These are phyloP conservation scores for Kokia cookei DNA, from an alignment of 441 rosid genomes.

Conservation along the genomic window DNA sequence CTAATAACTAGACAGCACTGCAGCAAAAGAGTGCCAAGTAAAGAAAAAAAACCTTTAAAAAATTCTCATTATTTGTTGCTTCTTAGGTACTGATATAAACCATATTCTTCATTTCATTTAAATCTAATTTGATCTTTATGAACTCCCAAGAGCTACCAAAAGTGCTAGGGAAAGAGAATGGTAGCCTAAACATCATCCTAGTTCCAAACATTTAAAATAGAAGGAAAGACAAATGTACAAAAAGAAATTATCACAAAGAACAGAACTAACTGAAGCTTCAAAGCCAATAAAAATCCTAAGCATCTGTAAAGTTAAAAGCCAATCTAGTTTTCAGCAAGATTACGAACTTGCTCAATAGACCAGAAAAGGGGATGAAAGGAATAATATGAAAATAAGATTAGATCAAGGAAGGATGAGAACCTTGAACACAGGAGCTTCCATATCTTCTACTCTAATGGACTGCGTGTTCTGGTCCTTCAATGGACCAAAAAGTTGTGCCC, in stretches of 20 bases:
- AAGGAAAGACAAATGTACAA: background rate
- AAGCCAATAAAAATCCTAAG: background rate
- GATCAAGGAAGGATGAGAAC: slow-evolving; percentile 19
- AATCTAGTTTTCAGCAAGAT: background rate
- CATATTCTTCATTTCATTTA: background rate
- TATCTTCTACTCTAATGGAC: slow-evolving; percentile 49
- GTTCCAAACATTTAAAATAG: background rate
- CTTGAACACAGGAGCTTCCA: slow-evolving; percentile 65
- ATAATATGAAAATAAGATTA: background rate
- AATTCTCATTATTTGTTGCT: background rate
- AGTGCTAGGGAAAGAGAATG: background rate
- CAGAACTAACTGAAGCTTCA: background rate
- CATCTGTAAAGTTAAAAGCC: background rate
- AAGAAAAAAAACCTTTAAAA: background rate
- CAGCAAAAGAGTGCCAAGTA: background rate
- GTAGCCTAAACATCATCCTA: background rate
- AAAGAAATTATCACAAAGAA: background rate
- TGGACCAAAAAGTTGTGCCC: slow-evolving; percentile 70
- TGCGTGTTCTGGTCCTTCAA: slow-evolving; percentile 43
- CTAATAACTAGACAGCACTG: background rate
- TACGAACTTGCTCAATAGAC: background rate
- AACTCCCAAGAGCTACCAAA: background rate
- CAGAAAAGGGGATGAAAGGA: background rate
- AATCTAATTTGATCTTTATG: background rate
- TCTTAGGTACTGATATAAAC: background rate